Evolutionary conservation across 768 basidiomycete genomes (phyloP), one percentile per base, ranked within the genome.

Genomic region (Chalciporus chontae): DNA sequence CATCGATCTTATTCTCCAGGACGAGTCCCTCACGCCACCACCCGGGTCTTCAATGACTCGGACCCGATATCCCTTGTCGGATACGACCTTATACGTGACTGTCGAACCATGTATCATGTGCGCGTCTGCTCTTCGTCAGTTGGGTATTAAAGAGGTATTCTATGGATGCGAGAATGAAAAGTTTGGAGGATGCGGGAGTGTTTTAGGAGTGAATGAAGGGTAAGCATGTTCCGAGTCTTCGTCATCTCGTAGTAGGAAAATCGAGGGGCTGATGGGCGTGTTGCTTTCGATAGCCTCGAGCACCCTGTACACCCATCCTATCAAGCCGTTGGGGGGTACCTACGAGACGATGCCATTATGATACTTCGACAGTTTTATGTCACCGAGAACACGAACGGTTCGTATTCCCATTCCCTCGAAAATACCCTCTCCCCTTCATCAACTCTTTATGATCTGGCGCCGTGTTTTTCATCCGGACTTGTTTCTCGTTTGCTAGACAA

Each of bases 21-120:
- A 86, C 63, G 69, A 71, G 46, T 46, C 61, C 14, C 77, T 87
- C 55, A 86, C 87, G 8, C 79, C 81, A 19, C 61, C 67, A 29
- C 43, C 21, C 21, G 21, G 21, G 21, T 21, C 54, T 4, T 47
- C 51, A 17, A 52, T 66, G n/a, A 36, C 5, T 8, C 8, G 11
- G 10, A 45, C 68, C 0, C 60, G 66, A 39, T 81, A 89, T 51
- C 90, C 90, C 5, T 77, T 99, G 15, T 76, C 77, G 1, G 75
- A 80, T 9, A 94, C 91, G 18, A 89, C 83, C 3, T 81, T 98
- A 24, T 99, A 98, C 66, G 96, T 98, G 45, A 99, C 96, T 5
- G 96, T 99, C 46, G 95, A 99, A 69, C 96, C 95, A 0, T 99
- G 96, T 69, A 93, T 98, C 66, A 98, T 98, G 96, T 99, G 96